Base-by-base conservation (phyloP, 306 rosid species). In the Trifolium fragiferum region DNA sequence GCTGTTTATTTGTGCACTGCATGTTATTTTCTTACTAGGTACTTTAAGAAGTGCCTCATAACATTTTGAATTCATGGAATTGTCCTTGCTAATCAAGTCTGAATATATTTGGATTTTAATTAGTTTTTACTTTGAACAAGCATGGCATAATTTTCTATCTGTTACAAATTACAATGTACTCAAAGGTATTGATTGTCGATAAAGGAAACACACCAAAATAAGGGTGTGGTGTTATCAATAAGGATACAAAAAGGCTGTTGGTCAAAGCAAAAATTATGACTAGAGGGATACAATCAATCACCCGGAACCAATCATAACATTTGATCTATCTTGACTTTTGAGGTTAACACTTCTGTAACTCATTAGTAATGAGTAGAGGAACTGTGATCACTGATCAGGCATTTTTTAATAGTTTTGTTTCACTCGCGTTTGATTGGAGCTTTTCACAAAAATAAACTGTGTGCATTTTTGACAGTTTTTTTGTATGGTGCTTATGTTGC, bases 401-500 rank as follows among this genome's bases (percentile, higher is more conserved):
- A 55, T 65, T 66, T 37, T 49, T 11, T 43, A 4, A 4, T 6
- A 62, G 11, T 62, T 62, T 35, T 62, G 12, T 64, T 51, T 49
- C 27, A 47, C 30, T 35, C 4, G 15, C 14, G 40, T 58, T 74
- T 59, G 58, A 59, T 80, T 49, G 72, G 59, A 58, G 64, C 23
- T 27, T 73, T 60, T 60, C 51, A 50, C 61, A 21, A 50, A 25
- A 43, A 65, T 20, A 5, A 57, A 57, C 63, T 4, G 47, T 66
- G 21, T 53, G 72, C 72, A 51, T 61, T 44, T 73, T 66, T 68
- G 13, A 69, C 40, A 30, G 49, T 75, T 19, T 60, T 50, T 15
- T 27, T 43, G 43, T 43, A 23, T 37, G 68, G 59, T 70, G 75
- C 87, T 83, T 60, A 32, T 66, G 43, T 37, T 70, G 69, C 59